phyloP scores from a whole-genome alignment of 2,329 filamentous ascomycete genomes.

The Trichoderma oligosporum region DNA sequence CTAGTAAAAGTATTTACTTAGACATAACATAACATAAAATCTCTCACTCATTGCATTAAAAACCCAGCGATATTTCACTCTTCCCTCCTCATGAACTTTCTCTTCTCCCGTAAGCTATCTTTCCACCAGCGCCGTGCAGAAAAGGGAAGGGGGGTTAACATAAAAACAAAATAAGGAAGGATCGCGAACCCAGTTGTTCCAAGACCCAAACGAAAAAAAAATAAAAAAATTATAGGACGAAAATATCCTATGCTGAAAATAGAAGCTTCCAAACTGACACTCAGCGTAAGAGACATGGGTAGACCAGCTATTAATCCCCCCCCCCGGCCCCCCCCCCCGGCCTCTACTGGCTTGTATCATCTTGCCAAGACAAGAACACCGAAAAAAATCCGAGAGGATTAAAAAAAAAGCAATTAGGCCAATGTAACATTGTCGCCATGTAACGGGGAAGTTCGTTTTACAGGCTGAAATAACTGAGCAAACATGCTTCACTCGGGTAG shows the following conservation, averaged over 20 bases:
- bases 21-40: not conserved
- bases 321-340: no score
- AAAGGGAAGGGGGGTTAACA: not conserved
- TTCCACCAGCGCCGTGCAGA: constrained; percentile 7
- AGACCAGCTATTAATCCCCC: no score
- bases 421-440: not conserved
- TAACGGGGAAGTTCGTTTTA: not conserved
- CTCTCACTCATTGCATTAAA: not conserved
- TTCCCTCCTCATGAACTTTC: not conserved
- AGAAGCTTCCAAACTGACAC: not conserved
- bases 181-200: not conserved
- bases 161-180: not conserved
- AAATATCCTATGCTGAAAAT: no score
- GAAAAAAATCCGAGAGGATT: not conserved
- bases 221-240: not conserved
- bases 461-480: not conserved
- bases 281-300: not conserved
- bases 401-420: not conserved
- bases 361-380: not conserved
- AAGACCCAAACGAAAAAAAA: not conserved
- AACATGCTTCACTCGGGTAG: not conserved
- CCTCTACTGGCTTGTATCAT: not conserved
- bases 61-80: not conserved
- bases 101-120: not conserved
- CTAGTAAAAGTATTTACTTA: not conserved